Base-by-base conservation (phyloP, 805 yeast species). In the Pichia kluyveri region DNA sequence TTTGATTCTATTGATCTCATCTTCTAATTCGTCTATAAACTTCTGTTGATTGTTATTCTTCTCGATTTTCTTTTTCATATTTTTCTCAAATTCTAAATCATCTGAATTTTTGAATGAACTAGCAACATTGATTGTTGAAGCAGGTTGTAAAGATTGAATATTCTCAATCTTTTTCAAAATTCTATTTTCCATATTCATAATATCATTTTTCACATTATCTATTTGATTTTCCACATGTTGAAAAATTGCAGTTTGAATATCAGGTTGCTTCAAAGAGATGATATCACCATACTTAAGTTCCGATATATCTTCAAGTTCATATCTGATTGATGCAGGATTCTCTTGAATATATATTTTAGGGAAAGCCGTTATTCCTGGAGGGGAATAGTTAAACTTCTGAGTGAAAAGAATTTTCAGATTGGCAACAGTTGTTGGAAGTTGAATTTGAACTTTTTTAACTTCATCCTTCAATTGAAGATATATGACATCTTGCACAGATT, bases 331-430 rank as follows among this genome's bases (percentile, higher is more conserved):
- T 32, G 75, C 70, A 2, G 66, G 61, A 0, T 76, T 73, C 51
- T 86, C 95, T 51, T 75, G 80, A 7, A 89, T 71, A 56, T 85
- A 84, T 28, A 93, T 76, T 12, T 82, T 85, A 0, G 98, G 97
- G 54, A 88, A 87, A 5, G 51, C 18, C 1, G 77, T 65, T 8
- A 54, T 50, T 14, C 53, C 57, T 5, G 54, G 46, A 0, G 95
- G 93, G 0, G 91, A 76, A 61, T 83, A 88, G 2, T 91, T 87
- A 67, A 89, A 90, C 56, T 80, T 86, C 58, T 91, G 96, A 7
- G 90, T 86, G 59, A 91, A 91, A 26, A 86, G 67, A 1, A 88
- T 70, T 41, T 93, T 72, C 36, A 85, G 57, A 3, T 80, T 70
- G 4, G 81, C 74, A 42, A 75, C 58, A 0, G 82, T 66, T 3